A percentile compares a stretch with the other conserved stretches of the same genome.
phyloP scores from a whole-genome alignment of 2,329 filamentous ascomycete species.

The Exophiala xenobiotica region DNA sequence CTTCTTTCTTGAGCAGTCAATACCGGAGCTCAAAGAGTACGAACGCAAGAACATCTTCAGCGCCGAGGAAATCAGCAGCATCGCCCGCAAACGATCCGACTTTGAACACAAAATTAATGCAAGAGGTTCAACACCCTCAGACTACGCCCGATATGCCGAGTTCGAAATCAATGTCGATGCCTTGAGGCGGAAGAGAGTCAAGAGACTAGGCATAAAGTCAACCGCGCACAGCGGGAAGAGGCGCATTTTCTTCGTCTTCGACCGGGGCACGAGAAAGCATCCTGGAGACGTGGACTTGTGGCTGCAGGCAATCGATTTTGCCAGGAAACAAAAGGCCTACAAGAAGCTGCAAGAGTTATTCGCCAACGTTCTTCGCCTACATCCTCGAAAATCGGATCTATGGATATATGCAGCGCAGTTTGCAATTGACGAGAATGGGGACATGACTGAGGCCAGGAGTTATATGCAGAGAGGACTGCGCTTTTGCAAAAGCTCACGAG shows the following conservation, averaged over 20 bases:
- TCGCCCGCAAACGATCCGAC: conserved; percentile 86
- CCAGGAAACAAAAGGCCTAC: conserved; percentile 63
- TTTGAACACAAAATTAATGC: conserved; percentile 90
- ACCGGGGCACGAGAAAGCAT: conserved; percentile 80
- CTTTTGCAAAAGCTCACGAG: conserved; percentile 75
- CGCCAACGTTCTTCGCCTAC: conserved; percentile 73
- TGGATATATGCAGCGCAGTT: conserved; percentile 84
- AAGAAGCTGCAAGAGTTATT: conserved; percentile 62
- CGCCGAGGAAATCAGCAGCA: conserved; percentile 82
- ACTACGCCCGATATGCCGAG: conserved; percentile 81
- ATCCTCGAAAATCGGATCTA: conserved; percentile 76
- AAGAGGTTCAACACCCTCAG: conserved; percentile 70
- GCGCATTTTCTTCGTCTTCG: conserved; percentile 84
- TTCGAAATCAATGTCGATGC: conserved; percentile 68
- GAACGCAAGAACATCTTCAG: conserved; percentile 89
- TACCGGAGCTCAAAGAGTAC: conserved; percentile 89
- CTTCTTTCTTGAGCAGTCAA: conserved; percentile 88
- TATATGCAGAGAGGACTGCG: conserved; percentile 87
- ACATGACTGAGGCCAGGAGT: conserved; percentile 80
- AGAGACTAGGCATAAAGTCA: conserved; percentile 73
- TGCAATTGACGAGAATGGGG: conserved; percentile 73
- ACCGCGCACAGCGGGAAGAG: conserved; percentile 72
- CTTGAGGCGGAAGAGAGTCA: conserved; percentile 78
- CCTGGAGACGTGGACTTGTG: conserved; percentile 78
- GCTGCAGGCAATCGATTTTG: conserved; percentile 86